phyloP scores from a whole-genome alignment of 192 early-diverging fungal genomes.

The Rhizoclosmatium globosum region DNA sequence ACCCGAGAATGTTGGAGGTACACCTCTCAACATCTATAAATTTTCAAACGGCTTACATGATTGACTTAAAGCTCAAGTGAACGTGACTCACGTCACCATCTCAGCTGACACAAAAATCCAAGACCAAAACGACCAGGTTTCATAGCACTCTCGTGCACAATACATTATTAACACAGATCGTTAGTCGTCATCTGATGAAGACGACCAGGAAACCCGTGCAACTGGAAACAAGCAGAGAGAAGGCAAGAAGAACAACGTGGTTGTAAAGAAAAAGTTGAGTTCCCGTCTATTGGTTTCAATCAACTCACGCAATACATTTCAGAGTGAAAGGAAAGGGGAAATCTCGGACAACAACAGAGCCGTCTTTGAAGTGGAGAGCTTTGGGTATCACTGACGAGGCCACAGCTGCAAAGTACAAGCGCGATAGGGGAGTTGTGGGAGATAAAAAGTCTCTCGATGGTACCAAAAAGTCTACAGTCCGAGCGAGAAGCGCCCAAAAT shows the following conservation, averaged over 20 bases:
- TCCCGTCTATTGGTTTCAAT: not conserved
- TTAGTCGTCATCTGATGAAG: not conserved
- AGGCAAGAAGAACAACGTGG: not conserved
- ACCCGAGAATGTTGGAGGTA: constrained; percentile 37
- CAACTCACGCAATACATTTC: not conserved
- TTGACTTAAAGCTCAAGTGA: no score
- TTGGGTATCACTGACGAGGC: constrained; percentile 31
- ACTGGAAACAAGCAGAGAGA: not conserved
- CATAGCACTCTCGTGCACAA: no score
- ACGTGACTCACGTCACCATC: not conserved
- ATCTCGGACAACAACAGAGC: constrained; percentile 39
- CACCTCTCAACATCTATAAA: constrained; percentile 14
- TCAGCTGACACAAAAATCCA: not conserved
- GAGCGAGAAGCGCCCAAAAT: not conserved
- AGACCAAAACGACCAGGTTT: no score
- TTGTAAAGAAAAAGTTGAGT: not conserved
- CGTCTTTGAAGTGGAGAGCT: constrained; percentile 56
- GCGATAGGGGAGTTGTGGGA: not conserved
- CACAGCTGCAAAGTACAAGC: constrained; percentile 9
- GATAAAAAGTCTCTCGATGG: constrained; percentile 14
- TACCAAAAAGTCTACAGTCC: constrained; percentile 26
- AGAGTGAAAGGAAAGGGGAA: constrained; percentile 24
- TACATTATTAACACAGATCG: not conserved
- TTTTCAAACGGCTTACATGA: not conserved
- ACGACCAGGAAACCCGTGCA: constrained; percentile 1